Evolutionary conservation across 768 basidiomycete genomes (phyloP), one percentile per base, ranked within the genome.

Genomic region (Hypholoma fasciculare): DNA sequence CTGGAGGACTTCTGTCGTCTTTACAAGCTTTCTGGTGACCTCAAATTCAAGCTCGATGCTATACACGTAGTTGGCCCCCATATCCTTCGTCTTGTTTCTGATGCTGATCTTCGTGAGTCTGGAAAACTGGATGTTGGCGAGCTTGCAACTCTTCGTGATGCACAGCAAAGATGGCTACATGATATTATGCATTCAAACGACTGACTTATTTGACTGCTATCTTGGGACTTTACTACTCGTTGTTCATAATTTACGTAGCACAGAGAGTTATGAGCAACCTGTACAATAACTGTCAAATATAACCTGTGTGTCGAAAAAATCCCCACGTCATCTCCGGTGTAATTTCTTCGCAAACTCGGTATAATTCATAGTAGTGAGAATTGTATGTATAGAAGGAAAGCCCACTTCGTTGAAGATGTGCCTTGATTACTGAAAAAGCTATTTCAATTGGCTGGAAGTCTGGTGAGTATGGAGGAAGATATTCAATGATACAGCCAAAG

Each of bases 371-470:
- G 52, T 58, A 58, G 27, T 40, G 44, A 8, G 37, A 5, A 42
- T 26, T 36, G n/a, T 52, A 20, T 37, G 40, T 44, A 46, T 57
- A 61, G 13, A 61, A 57, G 6, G 40, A 52, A 17, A 58, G 56
- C 4, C 60, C 58, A 2, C 2, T 12, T 2, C 12, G 36, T 42
- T 20, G 42, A 26, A 54, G 17, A 43, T 54, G 40, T 4, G 65
- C 42, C 46, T 69, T 71, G 54, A 71, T 67, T 0, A 55, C 56
- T 0, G 64, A 70, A 36, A 68, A 73, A 1, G 69, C 68, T 34
- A 68, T 61, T 50, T 74, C 67, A 42, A 75, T 74, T 0, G 66
- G 74, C 39, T 74, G 71, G 34, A 61, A 63, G 44, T 74, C 64
- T 0, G 72, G 69, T 0, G 72, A 74, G 40, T 74, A 74, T 16